Evolutionary conservation across 352 stramenopile genomes (phyloP).

Genomic region (Phytophthora agathidicida): DNA sequence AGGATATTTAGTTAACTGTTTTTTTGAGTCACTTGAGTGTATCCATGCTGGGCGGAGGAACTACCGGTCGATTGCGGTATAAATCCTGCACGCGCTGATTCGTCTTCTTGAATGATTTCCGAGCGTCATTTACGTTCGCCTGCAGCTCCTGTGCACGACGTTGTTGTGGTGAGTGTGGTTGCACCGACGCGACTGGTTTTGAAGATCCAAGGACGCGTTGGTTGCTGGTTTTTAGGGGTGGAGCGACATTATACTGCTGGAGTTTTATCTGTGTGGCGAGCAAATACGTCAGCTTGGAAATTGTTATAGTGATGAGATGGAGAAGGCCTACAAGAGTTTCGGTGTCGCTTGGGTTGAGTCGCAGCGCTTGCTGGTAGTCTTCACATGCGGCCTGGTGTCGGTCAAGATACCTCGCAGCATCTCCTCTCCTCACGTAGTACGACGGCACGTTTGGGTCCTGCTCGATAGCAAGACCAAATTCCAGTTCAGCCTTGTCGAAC

Average conservation of each 20-base stretch:
- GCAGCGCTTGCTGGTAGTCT: constrained; percentile 57
- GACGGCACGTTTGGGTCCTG: constrained; percentile 56
- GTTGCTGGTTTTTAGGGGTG: constrained; percentile 12
- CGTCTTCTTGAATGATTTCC: constrained; percentile 54
- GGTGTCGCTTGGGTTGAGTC: constrained; percentile 60
- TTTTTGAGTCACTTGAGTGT: constrained; percentile 22
- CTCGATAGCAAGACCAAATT: constrained; percentile 53
- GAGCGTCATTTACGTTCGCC: constrained; percentile 37
- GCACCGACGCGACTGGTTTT: constrained; percentile 1
- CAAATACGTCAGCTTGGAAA: background rate
- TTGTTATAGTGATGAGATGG: background rate
- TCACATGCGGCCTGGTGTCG: constrained; percentile 59
- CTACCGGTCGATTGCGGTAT: constrained; percentile 48
- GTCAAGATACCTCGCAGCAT: constrained; percentile 77
- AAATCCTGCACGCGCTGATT: constrained; percentile 68
- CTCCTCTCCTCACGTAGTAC: constrained; percentile 76
- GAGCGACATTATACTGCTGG: constrained; percentile 52
- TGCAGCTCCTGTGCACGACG: constrained; percentile 26
- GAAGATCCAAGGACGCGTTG: constrained; percentile 6
- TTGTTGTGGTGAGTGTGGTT: constrained; percentile 23
- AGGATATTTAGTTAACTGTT: constrained; percentile 61
- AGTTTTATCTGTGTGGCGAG: constrained; percentile 52
- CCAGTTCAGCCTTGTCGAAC: constrained; percentile 81
- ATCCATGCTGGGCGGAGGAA: constrained; percentile 43
- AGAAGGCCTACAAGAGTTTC: constrained; percentile 52